phyloP scores from a whole-genome alignment of 768 basidiomycete species.

The Hygrophorus pudorinus region DNA sequence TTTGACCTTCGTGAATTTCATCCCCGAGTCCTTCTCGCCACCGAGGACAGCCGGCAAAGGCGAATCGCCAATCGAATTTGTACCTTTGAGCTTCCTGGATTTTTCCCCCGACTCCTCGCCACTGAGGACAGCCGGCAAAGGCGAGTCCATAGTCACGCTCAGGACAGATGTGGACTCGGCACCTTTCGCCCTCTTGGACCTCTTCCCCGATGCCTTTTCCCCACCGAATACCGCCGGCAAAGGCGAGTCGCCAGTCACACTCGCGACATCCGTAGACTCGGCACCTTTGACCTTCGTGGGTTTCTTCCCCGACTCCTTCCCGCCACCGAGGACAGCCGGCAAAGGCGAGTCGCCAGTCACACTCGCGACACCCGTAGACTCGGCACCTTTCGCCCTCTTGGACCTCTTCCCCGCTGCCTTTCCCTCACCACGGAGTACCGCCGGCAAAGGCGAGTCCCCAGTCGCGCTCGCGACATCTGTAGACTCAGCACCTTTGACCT shows the following conservation, averaged over 20 bases:
- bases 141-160: no score
- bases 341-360: slow-evolving; percentile 5
- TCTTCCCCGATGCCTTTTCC: slow-evolving; percentile 13
- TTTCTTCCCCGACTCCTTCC: slow-evolving; percentile 12
- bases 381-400: slow-evolving; percentile 6
- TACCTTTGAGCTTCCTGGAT: slow-evolving; percentile 6
- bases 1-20: slow-evolving; percentile 8
- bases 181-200: slow-evolving; percentile 6
- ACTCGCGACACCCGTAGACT: no score
- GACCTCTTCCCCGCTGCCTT: slow-evolving; percentile 12
- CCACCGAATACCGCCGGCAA: slow-evolving; percentile 3
- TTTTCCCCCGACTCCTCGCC: slow-evolving; percentile 13
- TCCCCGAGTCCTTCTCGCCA: slow-evolving; percentile 13
- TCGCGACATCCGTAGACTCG: not conserved
- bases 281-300: slow-evolving; percentile 7
- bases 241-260: slow-evolving; percentile 2
- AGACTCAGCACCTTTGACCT: slow-evolving; percentile 1
- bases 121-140: not conserved
- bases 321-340: not conserved
- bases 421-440: slow-evolving; percentile 5
- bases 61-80: no score
- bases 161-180: no score
- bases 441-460: slow-evolving; percentile 1
- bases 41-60: not conserved
- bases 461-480: not conserved